Evolutionary conservation across 2,329 filamentous ascomycete genomes (phyloP), one percentile per base, ranked within the genome.

Genomic region (Calonectria pauciramosa): DNA sequence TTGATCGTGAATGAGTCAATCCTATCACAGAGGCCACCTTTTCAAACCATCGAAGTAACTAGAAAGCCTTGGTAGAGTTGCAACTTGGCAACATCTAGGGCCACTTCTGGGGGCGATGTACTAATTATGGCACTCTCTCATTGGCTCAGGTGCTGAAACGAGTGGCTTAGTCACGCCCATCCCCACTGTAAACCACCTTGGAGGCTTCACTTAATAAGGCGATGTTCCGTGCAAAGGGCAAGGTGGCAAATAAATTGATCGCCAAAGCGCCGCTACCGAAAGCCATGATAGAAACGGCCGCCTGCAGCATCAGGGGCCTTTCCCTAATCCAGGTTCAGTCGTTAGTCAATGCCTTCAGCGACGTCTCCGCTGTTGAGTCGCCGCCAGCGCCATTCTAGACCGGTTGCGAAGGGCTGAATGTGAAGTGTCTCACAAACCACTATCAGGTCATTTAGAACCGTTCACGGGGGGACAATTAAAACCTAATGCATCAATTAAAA

Each of bases 81-180:
- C 80, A 81, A 81, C 75, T 81, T 81, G 80, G 77, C 78, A 81
- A 76, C 79, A 75, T 78, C 63, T 41, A 59, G 72, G 60, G 75
- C 75, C 67, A 65, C 74, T 76, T 47, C 13, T 20, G 44, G 66
- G 68, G 36, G 56, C 14, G 23, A 63, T n/a, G 36, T 23, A 63
- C 52, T 70, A 75, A 52, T 74, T 80, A 76, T 77, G 78, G 77
- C 79, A 73, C 20, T 41, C 68, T 77, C 18, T 75, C 34, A 81
- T 81, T 81, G 80, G 80, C 26, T 14, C 18, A 41, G 13, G 54
- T 11, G 16, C 1, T 0, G 4, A 2, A 20, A 8, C 4, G 0
- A 13, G 1, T 16, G 5, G 75, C 68, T 80, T 79, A 80, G 78
- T 80, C 75, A 81, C 47, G 14, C 26, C 30, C 26, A 60, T 36